A percentile compares a stretch with the other conserved stretches of the same genome.
These are phyloP conservation scores for Fusarium multiceps DNA, from an alignment of 2,329 filamentous ascomycete genomes.

Conservation along the genomic window DNA sequence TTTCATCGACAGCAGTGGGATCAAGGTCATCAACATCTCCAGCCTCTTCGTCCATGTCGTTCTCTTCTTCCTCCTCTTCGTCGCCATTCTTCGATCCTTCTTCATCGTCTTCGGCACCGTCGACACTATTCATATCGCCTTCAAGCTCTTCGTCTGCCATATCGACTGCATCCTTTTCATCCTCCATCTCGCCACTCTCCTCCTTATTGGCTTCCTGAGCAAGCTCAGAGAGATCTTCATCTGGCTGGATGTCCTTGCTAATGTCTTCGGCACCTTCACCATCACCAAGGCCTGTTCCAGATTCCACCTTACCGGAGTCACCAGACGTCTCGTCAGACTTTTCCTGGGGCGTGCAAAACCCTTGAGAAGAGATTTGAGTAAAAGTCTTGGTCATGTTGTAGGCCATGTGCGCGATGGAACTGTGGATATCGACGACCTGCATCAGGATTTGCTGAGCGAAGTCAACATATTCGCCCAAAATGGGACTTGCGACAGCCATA, in stretches of 20 bases:
- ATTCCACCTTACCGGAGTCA: slow-evolving; percentile 83
- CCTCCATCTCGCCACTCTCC: slow-evolving; percentile 74
- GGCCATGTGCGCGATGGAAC: slow-evolving; percentile 77
- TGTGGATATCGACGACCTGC: slow-evolving; percentile 73
- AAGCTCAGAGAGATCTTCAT: slow-evolving; percentile 92
- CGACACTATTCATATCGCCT: slow-evolving; percentile 78
- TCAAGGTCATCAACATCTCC: slow-evolving; percentile 93
- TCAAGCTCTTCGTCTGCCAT: slow-evolving; percentile 94
- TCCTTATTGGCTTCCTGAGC: slow-evolving; percentile 84
- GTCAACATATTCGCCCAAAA: slow-evolving; percentile 77
- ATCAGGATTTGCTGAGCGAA: slow-evolving; percentile 69
- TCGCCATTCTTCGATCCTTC: slow-evolving; percentile 71
- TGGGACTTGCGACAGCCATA: slow-evolving; percentile 63
- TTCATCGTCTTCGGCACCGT: slow-evolving; percentile 70
- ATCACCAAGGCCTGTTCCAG: slow-evolving; percentile 92
- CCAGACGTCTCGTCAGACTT: slow-evolving; percentile 77
- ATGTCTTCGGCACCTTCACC: slow-evolving; percentile 97
- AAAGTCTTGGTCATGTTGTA: slow-evolving; percentile 82
- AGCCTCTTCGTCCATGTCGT: slow-evolving; percentile 89
- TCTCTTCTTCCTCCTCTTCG: slow-evolving; percentile 72
- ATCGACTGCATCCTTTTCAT: slow-evolving; percentile 87
- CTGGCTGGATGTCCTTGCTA: slow-evolving; percentile 93
- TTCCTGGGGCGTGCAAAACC: slow-evolving; percentile 92
- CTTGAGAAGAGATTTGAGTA: slow-evolving; percentile 80
- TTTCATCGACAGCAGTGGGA: slow-evolving; percentile 91